Evolutionary conservation across 768 basidiomycete species (phyloP), one percentile per base, ranked within the genome.

Genomic region (Strobilomyces confusus): DNA sequence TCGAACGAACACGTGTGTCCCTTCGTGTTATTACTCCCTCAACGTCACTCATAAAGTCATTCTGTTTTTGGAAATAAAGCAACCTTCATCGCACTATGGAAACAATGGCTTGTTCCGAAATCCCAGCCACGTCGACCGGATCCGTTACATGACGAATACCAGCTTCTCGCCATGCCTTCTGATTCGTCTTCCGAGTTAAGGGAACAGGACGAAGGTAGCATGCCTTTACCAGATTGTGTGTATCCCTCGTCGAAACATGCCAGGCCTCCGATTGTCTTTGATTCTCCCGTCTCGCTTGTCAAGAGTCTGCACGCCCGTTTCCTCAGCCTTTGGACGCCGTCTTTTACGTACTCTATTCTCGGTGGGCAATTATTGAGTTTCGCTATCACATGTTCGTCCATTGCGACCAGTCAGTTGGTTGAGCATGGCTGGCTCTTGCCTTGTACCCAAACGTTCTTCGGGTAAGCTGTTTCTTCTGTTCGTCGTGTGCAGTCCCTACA

Each of bases 391-490:
- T 67, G 60, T 26, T 43, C 53, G 11, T 68, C 65, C 9, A 83
- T 92, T n/a, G 84, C 87, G 44, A 93, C 91, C 1, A 86, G 87
- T 2, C 83, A 86, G 63, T 75, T 93, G 38, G 80, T 83, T 3
- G 72, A 63, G 30, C 73, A 86, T 30, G 79, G 82, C 63, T 92
- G 89, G 85, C 67, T 75, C 19, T 66, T 91, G 52, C 84, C 91
- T 0, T 83, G 87, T 9, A 92, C 90, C 0, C 91, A 93, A 66
- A 87, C 80, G 5, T 81, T 86, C 59, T 90, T 92, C 70, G 65
- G 86, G 91, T 90, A 60, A 64, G 85, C 77, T 19, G 46, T 34
- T 15, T 13, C 17, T 58, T 19, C 17, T 20, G 40, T 33, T 19
- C 9, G 37, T 47, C 15, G 6, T 13, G 30, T 12, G 17, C 29